Conservation (phyloP, 2,329 filamentous ascomycete species). For the Raffaelea albimanens region DNA sequence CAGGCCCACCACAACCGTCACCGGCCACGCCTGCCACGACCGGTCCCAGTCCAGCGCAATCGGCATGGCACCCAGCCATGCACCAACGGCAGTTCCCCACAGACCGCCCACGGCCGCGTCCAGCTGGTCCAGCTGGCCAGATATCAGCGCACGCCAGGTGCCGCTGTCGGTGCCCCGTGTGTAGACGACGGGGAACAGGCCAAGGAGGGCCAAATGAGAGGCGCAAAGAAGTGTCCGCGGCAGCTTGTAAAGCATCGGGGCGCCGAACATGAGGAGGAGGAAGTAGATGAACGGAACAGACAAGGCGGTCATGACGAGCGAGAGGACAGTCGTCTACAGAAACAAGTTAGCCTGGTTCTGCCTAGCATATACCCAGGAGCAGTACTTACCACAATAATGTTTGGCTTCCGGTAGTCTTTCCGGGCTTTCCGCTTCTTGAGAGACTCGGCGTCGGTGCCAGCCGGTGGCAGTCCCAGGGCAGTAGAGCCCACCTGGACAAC, state of each 20-base stretch:
- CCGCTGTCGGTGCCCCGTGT: constrained; percentile 65
- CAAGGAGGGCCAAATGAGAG: constrained; percentile 71
- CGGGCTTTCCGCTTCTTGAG: constrained; percentile 31
- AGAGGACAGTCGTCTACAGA: constrained; percentile 33
- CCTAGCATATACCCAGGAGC: background rate
- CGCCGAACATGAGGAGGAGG: constrained; percentile 78
- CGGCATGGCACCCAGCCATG: constrained; percentile 88
- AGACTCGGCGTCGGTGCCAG: constrained; percentile 37
- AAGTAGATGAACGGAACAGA: constrained; percentile 55
- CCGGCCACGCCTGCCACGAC: constrained; percentile 98
- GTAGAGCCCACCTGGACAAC: constrained; percentile 38
- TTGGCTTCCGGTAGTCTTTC: constrained; percentile 33
- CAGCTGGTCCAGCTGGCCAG: constrained; percentile 42
- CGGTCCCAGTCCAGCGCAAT: constrained; percentile 97
- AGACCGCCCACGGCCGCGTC: constrained; percentile 80
- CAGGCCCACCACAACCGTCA: constrained; percentile 77
- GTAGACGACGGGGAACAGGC: constrained; percentile 74
- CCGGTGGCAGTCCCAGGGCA: constrained; percentile 53
- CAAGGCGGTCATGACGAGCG: constrained; percentile 54
- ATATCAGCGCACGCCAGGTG: constrained; percentile 61
- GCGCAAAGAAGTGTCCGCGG: constrained; percentile 71
- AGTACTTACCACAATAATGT: constrained; percentile 36
- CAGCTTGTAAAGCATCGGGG: constrained; percentile 74
- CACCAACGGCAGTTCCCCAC: constrained; percentile 68
- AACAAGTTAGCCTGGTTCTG: background rate